phyloP scores from a whole-genome alignment of 805 yeast genomes.

The Yamadazyma endophytica region DNA sequence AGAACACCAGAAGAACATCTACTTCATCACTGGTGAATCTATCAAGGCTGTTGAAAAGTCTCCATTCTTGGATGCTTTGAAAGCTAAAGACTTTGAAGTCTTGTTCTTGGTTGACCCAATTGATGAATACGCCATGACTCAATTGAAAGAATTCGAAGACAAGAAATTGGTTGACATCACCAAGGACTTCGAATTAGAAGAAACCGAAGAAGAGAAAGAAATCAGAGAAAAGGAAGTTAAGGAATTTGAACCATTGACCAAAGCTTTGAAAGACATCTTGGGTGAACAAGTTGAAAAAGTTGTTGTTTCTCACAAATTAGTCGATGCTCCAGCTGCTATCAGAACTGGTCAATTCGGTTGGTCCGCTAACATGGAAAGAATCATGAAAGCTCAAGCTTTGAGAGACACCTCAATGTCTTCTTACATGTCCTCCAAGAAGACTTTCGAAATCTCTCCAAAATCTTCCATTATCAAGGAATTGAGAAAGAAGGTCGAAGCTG shows the following conservation, averaged over 20 bases:
- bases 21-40: constrained; percentile 99
- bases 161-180: constrained; percentile 98
- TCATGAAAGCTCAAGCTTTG: constrained; percentile 99
- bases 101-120: constrained; percentile 98
- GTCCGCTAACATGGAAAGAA: constrained; percentile 99
- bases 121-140: constrained; percentile 99
- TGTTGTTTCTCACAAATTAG: constrained; percentile 94
- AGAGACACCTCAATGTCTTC: constrained; percentile 98
- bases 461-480: constrained; percentile 94
- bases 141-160: constrained; percentile 98
- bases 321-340: constrained; percentile 99
- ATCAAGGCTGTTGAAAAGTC: constrained; percentile 97
- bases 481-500: constrained; percentile 92
- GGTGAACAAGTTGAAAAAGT: constrained; percentile 99
- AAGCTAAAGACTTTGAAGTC: constrained; percentile 98
- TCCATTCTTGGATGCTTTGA: constrained; percentile 98
- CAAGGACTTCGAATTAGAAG: constrained; percentile 98
- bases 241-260: constrained; percentile 90
- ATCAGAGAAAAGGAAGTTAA: constrained; percentile 89
- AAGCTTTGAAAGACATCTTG: constrained; percentile 92
- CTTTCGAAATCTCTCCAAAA: constrained; percentile 96
- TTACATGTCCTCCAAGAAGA: constrained; percentile 99
- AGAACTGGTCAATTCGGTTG: constrained; percentile 99
- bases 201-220: constrained; percentile 96
- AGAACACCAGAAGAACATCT: constrained; percentile 99